A percentile compares a stretch with the other conserved stretches of the same genome.
These are phyloP conservation scores for Apiotrichum akiyoshidainum DNA, from an alignment of 1,284 basidiomycete species.

Conservation along the genomic window DNA sequence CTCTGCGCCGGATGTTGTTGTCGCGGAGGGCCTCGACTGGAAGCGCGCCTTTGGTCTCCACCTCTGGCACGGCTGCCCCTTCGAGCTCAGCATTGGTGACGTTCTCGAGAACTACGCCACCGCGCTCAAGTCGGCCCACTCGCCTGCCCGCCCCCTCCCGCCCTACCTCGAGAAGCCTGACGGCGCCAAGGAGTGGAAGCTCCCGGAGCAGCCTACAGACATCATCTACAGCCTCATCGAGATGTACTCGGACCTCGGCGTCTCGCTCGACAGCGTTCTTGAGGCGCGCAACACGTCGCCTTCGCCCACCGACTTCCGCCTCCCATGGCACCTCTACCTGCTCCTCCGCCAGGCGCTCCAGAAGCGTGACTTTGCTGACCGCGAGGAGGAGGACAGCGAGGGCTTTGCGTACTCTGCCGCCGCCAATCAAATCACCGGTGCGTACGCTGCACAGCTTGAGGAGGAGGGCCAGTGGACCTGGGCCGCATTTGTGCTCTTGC, in stretches of 20 bases:
- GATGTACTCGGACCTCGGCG: conserved; percentile 60
- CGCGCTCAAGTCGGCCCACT: conserved; percentile 50
- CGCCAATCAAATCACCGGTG: conserved; percentile 76
- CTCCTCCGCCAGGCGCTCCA: conserved; percentile 78
- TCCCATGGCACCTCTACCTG: conserved; percentile 92
- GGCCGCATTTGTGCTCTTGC: conserved; percentile 83
- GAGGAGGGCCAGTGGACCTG: conserved; percentile 74
- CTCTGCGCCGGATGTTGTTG: conserved; percentile 62
- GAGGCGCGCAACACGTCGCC: conserved; percentile 70
- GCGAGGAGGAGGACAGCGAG: conserved; percentile 57
- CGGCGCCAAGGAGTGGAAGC: conserved; percentile 46
- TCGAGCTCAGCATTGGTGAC: conserved; percentile 68
- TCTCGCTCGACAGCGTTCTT: conserved; percentile 56
- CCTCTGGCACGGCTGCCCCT: conserved; percentile 79
- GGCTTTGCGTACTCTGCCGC: conserved; percentile 66
- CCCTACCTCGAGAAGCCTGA: conserved; percentile 59
- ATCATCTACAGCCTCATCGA: conserved; percentile 79
- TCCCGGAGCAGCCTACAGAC: conserved; percentile 55
- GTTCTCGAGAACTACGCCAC: conserved; percentile 68
- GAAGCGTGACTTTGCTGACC: conserved; percentile 79
- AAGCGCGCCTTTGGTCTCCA: conserved; percentile 87
- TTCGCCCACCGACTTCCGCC: conserved; percentile 72
- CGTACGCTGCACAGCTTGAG: conserved; percentile 86
- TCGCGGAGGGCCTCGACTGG: conserved; percentile 89
- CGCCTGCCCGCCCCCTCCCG: conserved; percentile 62